A percentile compares a stretch with the other conserved stretches of the same genome.
phyloP scores from a whole-genome alignment of 768 basidiomycete genomes.

The Calvatia gigantea region DNA sequence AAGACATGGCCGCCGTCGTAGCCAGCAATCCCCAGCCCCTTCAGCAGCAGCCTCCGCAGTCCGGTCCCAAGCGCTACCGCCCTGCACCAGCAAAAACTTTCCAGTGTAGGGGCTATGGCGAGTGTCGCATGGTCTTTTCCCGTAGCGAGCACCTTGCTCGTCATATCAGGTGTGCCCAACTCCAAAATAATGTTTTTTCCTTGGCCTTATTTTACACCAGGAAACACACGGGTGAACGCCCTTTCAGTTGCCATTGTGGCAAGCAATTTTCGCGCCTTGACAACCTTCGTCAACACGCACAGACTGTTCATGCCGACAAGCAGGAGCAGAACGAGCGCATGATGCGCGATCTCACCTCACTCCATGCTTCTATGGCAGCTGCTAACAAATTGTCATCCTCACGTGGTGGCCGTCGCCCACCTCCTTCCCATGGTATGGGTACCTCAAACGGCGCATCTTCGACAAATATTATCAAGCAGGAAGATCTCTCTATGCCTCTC shows the following conservation, averaged over 20 bases:
- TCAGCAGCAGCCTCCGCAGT: constrained; percentile 16
- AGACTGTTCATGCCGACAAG: constrained; percentile 96
- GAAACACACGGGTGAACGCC: constrained; percentile 97
- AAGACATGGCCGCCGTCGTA: constrained; percentile 11
- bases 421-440: constrained; percentile 17
- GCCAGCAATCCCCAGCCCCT: constrained; percentile 2
- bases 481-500: constrained; percentile 29
- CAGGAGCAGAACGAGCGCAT: constrained; percentile 83
- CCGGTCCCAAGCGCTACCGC: constrained; percentile 59
- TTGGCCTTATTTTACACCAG: constrained; percentile 35
- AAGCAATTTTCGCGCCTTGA: constrained; percentile 96
- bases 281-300: constrained; percentile 94
- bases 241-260: constrained; percentile 93
- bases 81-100: constrained; percentile 91
- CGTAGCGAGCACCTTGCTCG: constrained; percentile 94
- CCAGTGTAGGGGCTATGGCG: constrained; percentile 91
- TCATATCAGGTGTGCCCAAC: constrained; percentile 76
- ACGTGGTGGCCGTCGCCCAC: constrained; percentile 17
- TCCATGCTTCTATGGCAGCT: constrained; percentile 79
- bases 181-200: constrained; percentile 11
- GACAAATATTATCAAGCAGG: constrained; percentile 36
- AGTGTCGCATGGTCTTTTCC: constrained; percentile 95
- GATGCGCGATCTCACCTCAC: constrained; percentile 85
- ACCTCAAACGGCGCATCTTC: constrained; percentile 11
- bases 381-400: constrained; percentile 37